These are phyloP conservation scores for Globisporangium recalcitrans DNA, from an alignment of 352 stramenopile genomes.

Conservation along the genomic window DNA sequence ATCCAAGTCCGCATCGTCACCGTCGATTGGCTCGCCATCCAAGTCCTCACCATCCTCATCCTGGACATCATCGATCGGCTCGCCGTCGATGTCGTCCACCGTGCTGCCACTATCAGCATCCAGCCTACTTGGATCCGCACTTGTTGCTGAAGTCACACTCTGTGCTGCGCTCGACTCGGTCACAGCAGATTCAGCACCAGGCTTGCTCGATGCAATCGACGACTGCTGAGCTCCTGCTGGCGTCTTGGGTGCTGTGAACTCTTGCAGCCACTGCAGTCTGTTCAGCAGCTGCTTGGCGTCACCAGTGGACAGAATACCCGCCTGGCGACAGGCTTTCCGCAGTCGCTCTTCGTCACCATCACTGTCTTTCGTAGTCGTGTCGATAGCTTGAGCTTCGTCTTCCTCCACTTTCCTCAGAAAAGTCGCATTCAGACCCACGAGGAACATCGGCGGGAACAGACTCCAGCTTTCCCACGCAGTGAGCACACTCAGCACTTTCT, in stretches of 20 bases:
- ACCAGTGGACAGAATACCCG: conserved; percentile 53
- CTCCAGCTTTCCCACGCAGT: conserved; percentile 78
- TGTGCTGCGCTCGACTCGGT: background rate
- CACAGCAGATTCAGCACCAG: conserved; percentile 3
- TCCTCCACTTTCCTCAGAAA: conserved; percentile 72
- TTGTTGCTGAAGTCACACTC: background rate
- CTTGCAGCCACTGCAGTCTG: conserved; percentile 60
- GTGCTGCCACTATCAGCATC: background rate
- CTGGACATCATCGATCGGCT: conserved; percentile 27
- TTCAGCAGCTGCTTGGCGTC: conserved; percentile 33
- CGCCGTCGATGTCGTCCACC: conserved; percentile 37
- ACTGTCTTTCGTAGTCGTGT: background rate
- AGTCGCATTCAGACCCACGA: conserved; percentile 77
- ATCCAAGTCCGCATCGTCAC: conserved; percentile 26
- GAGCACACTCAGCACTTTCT: conserved; percentile 73
- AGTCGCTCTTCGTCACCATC: conserved; percentile 42
- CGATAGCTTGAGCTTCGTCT: conserved; percentile 16
- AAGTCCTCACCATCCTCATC: conserved; percentile 27
- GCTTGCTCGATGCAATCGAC: background rate
- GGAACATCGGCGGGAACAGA: conserved; percentile 64
- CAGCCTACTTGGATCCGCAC: conserved; percentile 5
- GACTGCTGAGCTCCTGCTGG: background rate
- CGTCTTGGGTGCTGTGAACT: conserved; percentile 52
- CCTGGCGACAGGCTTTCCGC: conserved; percentile 60
- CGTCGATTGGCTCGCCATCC: conserved; percentile 28